These are phyloP conservation scores for Lentinula sp. DNA, from an alignment of 768 basidiomycete species.

Conservation along the genomic window DNA sequence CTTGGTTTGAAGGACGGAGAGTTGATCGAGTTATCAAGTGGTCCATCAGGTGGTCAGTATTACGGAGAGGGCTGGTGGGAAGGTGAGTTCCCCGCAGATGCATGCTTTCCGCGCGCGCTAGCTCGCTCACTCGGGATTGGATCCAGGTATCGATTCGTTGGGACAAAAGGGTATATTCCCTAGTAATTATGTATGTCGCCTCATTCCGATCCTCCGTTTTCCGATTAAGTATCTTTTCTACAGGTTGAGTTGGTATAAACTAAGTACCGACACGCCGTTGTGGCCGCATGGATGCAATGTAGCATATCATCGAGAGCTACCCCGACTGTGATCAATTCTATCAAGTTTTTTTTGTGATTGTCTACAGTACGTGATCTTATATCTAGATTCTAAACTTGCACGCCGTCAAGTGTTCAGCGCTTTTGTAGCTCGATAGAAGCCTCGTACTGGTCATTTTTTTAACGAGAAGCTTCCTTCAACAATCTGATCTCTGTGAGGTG, in stretches of 20 bases:
- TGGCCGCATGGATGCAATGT: too few relatives aligned
- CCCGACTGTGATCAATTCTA: too few relatives aligned
- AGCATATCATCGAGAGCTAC: too few relatives aligned
- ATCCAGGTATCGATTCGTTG: conserved; percentile 49
- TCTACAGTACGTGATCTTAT: too few relatives aligned
- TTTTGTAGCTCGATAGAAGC: too few relatives aligned
- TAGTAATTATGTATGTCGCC: conserved; percentile 71
- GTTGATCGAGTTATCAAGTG: conserved; percentile 57
- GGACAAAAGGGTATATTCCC: conserved; percentile 80
- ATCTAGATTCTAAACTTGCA: too few relatives aligned
- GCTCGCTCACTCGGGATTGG: background rate
- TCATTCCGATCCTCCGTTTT: conserved; percentile 1
- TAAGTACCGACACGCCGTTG: background rate
- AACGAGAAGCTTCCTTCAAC: too few relatives aligned
- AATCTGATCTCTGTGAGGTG: too few relatives aligned
- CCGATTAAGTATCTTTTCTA: background rate
- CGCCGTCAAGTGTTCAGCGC: too few relatives aligned
- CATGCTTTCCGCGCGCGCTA: background rate
- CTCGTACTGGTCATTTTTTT: too few relatives aligned
- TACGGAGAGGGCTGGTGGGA: conserved; percentile 86
- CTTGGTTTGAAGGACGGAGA: conserved; percentile 57
- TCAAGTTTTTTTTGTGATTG: too few relatives aligned
- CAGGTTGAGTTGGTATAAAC: conserved; percentile 46
- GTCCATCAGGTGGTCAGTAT: conserved; percentile 53
- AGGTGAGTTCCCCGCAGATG: conserved; percentile 35